Base-by-base conservation (phyloP, 2,329 filamentous ascomycete species). In the Bipolaris oryzae region DNA sequence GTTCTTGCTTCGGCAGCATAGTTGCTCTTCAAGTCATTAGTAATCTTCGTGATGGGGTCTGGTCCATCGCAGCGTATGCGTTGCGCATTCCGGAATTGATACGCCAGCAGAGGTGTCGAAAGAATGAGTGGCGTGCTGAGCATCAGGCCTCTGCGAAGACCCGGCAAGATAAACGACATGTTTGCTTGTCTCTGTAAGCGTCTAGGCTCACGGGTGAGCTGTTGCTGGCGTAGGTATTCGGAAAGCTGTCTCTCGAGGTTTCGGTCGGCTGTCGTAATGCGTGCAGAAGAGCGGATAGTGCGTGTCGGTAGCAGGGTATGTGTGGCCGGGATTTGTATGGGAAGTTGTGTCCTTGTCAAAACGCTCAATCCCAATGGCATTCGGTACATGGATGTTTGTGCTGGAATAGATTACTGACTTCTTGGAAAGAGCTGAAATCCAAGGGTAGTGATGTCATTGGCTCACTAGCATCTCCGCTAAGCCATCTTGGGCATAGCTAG, bases 141-240 rank as follows among this genome's bases (percentile, higher is more conserved):
- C 51, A 74, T 60, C 56, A 76, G 67, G 58, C 74, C 68, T 58
- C 78, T 69, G 47, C 74, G 73, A 25, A 78, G 74, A 39, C 75
- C 73, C 49, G 79, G 74, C 43, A 78, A 65, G 35, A 77, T 57
- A 61, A 74, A 76, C 1, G 77, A 68, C 77, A 80, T 79, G 35
- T 55, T 70, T 20, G 23, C 6, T 7, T 45, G 44, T 33, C 39
- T 15, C 15, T 33, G 21, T 25, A 51, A 28, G 23, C 16, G 33
- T 18, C 23, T 38, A 21, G 49, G 37, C n/a, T 28, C 37, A 43
- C 46, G 44, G 21, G 54, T 28, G 18, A 44, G 43, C 28, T 62
- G 54, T 41, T 66, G 60, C 15, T 64, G 58, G 13, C 62, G 63
- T 38, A 70, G 59, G 56, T 66, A 69, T 10, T 50, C 47, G 10